Percentiles rank a stretch among this genome's conserved stretches.
phyloP scores from a whole-genome alignment of 192 early-diverging fungal genomes.

The Chytriomyces hyalinus region DNA sequence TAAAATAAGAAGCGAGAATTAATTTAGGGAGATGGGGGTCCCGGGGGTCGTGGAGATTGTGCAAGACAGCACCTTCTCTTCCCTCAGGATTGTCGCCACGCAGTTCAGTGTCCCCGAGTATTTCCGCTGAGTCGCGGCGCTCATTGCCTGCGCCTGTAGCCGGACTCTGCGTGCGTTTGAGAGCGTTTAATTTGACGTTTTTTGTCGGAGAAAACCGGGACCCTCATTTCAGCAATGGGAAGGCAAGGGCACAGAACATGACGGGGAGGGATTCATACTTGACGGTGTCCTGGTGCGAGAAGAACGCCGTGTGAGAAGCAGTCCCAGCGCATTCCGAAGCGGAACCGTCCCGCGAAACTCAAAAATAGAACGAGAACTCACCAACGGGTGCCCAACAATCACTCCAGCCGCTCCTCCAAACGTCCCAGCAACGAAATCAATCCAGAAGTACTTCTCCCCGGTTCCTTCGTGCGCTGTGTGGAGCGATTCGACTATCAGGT shows the following conservation, averaged over 20 bases:
- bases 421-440: slow-evolving; percentile 38
- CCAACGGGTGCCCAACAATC: slow-evolving; percentile 58
- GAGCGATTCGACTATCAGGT: slow-evolving; percentile 9
- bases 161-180: slow-evolving; percentile 38
- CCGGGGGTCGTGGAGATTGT: background rate
- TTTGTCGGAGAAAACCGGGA: too few species aligned
- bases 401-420: slow-evolving; percentile 51
- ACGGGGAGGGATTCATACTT: slow-evolving; percentile 36
- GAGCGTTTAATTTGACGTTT: background rate
- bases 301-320: background rate
- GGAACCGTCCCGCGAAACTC: background rate
- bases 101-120: slow-evolving; percentile 41
- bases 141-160: slow-evolving; percentile 43
- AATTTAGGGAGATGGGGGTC: background rate
- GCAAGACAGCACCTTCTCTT: slow-evolving; percentile 45
- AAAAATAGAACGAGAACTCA: slow-evolving; percentile 28
- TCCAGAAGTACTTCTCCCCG: slow-evolving; percentile 1
- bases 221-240: background rate
- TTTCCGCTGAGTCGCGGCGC: slow-evolving; percentile 2
- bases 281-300: slow-evolving; percentile 48
- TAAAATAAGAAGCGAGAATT: background rate
- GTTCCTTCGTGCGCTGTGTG: background rate
- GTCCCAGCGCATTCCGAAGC: too few species aligned
- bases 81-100: slow-evolving; percentile 44
- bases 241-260: background rate